Evolutionary conservation across 208 protist genomes (phyloP).

Genomic region (Leishmania tarentolae): DNA sequence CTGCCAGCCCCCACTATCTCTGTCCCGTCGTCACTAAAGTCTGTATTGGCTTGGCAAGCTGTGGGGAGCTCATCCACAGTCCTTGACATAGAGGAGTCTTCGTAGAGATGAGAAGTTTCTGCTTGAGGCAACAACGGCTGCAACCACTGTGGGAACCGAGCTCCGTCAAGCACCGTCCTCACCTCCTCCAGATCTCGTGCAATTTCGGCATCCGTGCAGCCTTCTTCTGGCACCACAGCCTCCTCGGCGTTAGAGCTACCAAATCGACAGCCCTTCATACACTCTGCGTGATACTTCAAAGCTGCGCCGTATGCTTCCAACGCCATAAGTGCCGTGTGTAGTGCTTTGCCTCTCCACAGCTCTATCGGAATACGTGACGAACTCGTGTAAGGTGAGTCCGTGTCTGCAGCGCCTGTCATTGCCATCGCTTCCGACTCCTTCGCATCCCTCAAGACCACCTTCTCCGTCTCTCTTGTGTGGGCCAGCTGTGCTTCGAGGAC

Average conservation of each 20-base stretch:
- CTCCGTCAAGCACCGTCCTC: neutral
- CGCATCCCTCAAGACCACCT: neutral
- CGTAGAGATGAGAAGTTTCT: neutral
- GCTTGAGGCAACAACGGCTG: neutral
- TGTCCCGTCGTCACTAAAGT: neutral
- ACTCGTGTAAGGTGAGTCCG: neutral
- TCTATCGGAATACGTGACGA: no score
- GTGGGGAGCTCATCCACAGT: neutral
- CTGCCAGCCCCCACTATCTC: neutral
- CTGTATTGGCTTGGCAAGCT: neutral
- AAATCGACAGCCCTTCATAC: neutral
- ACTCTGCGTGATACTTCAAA: constrained; percentile 8
- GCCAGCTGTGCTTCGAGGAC: constrained; percentile 5
- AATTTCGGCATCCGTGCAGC: constrained; percentile 10
- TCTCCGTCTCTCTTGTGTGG: neutral
- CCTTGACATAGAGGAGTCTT: neutral
- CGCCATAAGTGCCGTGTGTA: constrained; percentile 6
- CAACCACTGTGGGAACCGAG: neutral
- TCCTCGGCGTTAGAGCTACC: neutral
- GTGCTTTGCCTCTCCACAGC: constrained; percentile 11
- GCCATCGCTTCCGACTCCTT: neutral
- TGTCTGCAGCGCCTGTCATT: neutral
- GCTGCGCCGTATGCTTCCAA: constrained; percentile 20
- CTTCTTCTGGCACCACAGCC: neutral
- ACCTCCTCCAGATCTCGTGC: constrained; percentile 25